Percentiles rank a stretch among this genome's conserved stretches.
Evolutionary conservation across 805 yeast species (phyloP).

Genomic region (Yarrowia bubula): DNA sequence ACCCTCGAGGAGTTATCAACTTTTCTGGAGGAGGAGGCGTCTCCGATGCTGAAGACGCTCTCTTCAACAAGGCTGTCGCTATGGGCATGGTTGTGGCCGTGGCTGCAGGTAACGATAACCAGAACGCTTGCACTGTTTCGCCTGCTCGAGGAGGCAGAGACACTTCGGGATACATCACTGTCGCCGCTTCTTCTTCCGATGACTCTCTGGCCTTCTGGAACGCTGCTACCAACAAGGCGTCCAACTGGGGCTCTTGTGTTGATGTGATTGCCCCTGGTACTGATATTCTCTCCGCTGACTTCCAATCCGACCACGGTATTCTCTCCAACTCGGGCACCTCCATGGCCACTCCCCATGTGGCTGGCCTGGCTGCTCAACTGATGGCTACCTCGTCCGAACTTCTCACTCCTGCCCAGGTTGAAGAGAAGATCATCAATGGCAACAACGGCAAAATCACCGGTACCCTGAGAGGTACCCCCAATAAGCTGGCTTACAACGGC

Average conservation of each 20-base stretch:
- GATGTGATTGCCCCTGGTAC: slow-evolving; percentile 97
- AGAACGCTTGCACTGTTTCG: not conserved
- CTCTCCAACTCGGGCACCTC: slow-evolving; percentile 74
- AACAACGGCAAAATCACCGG: not conserved
- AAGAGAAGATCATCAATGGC: not conserved
- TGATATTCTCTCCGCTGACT: slow-evolving; percentile 62
- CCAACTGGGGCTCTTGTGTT: slow-evolving; percentile 89
- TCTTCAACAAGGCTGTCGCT: not conserved
- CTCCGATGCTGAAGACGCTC: slow-evolving; percentile 39
- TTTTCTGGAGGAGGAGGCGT: slow-evolving; percentile 4
- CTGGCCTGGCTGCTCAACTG: slow-evolving; percentile 87
- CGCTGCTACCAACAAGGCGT: not conserved
- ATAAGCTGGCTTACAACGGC: slow-evolving; percentile 18
- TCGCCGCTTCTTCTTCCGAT: not conserved
- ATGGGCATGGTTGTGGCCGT: slow-evolving; percentile 38
- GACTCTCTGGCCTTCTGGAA: slow-evolving; percentile 12
- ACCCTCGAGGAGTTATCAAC: slow-evolving; percentile 10
- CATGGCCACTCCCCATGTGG: slow-evolving; percentile 97
- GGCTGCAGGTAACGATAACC: slow-evolving; percentile 11
- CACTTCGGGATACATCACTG: not conserved
- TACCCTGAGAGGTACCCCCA: not conserved
- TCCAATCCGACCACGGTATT: slow-evolving; percentile 35
- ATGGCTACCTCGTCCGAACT: slow-evolving; percentile 46
- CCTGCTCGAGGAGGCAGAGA: not conserved
- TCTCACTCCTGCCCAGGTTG: slow-evolving; percentile 12